Percentiles rank a stretch among this genome's conserved stretches.
phyloP scores from a whole-genome alignment of 495 filamentous ascomycete genomes.

The Usnea hakonensis region DNA sequence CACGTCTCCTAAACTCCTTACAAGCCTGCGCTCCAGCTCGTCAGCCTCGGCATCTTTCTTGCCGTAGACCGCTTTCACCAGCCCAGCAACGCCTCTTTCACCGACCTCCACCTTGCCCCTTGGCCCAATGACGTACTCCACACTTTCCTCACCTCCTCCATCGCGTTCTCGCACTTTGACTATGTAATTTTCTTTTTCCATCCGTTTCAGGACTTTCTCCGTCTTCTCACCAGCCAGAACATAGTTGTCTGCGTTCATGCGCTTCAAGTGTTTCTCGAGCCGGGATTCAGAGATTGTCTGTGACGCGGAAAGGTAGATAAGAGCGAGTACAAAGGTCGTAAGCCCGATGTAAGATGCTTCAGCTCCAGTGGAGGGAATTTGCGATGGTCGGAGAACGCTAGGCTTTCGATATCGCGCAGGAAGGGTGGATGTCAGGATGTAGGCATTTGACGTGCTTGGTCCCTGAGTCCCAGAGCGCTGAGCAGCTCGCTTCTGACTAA shows the following conservation, averaged over 20 bases:
- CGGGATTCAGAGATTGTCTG: conserved; percentile 67
- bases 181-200: conserved; percentile 78
- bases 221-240: conserved; percentile 65
- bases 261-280: conserved; percentile 61
- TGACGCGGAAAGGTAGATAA: conserved; percentile 62
- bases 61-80: conserved; percentile 59
- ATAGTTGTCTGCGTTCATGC: conserved; percentile 67
- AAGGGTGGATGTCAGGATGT: conserved; percentile 65
- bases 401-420: conserved; percentile 56
- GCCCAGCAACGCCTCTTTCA: conserved; percentile 56
- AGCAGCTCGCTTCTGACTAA: conserved; percentile 59
- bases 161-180: conserved; percentile 60
- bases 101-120: conserved; percentile 83
- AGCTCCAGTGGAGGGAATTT: conserved; percentile 49
- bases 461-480: conserved; percentile 16
- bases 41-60: conserved; percentile 24
- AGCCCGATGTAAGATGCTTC: conserved; percentile 75
- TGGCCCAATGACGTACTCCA: conserved; percentile 73
- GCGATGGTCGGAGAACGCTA: conserved; percentile 59
- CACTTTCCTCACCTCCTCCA: conserved; percentile 59
- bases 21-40: conserved; percentile 27
- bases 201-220: conserved; percentile 62
- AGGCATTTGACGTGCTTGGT: conserved; percentile 54
- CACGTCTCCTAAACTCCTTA: conserved; percentile 46
- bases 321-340: conserved; percentile 67